Evolutionary conservation across 225 moss, liverwort and hornwort species (phyloP).

Genomic region (Takakia lepidozioides): DNA sequence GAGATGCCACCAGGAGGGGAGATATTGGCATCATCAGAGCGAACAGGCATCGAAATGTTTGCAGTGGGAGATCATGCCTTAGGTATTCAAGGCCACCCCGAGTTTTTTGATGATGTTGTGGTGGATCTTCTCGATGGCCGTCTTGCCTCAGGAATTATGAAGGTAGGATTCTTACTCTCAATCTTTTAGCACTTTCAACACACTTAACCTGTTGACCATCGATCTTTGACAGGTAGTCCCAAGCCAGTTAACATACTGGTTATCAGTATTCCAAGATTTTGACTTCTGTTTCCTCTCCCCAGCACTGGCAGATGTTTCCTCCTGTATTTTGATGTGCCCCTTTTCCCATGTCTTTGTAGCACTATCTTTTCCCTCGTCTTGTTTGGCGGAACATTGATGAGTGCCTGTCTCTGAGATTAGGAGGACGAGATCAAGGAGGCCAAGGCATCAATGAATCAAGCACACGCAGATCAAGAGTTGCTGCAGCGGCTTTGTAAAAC

Average conservation of each 20-base stretch:
- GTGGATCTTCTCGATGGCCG: slow-evolving; percentile 63
- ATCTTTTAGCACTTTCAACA: not conserved
- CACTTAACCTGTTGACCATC: not conserved
- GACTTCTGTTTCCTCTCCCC: not conserved
- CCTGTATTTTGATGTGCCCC: not conserved
- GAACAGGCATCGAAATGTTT: slow-evolving; percentile 68
- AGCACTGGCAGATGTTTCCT: not conserved
- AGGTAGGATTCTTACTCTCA: slow-evolving; percentile 17
- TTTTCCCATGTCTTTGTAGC: not conserved
- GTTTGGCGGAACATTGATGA: not conserved
- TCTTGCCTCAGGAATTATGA: slow-evolving; percentile 37
- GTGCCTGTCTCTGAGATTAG: slow-evolving; percentile 13
- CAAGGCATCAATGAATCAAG: slow-evolving; percentile 35
- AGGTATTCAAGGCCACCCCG: slow-evolving; percentile 95
- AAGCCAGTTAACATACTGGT: not conserved
- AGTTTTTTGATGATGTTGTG: slow-evolving; percentile 66
- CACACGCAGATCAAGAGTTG: slow-evolving; percentile 41
- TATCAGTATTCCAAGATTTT: not conserved
- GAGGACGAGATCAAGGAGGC: slow-evolving; percentile 42
- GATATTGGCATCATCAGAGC: slow-evolving; percentile 67
- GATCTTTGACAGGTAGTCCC: not conserved
- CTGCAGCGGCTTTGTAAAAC: slow-evolving; percentile 63
- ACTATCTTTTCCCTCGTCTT: not conserved
- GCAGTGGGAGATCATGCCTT: slow-evolving; percentile 62
- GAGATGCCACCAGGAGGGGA: slow-evolving; percentile 74